Percentiles rank a stretch among this genome's conserved stretches.
Conservation (phyloP, 1,139 yeast species). For the Magnusiomyces paraingens region DNA sequence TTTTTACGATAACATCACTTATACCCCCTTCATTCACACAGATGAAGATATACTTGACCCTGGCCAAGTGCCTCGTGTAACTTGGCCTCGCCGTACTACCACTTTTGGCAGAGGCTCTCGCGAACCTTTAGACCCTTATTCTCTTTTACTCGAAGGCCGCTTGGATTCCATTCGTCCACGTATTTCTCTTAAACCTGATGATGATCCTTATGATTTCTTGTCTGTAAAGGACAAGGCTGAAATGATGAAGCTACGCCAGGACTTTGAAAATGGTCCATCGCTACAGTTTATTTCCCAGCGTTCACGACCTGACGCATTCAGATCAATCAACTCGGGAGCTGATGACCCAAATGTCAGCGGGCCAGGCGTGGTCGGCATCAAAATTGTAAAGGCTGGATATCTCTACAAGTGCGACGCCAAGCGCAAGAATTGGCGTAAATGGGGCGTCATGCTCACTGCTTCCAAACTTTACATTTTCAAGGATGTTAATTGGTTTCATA, state of each 20-base stretch:
- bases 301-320: constrained; percentile 35
- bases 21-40: constrained; percentile 44
- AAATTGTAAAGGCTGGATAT: constrained; percentile 37
- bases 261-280: constrained; percentile 32
- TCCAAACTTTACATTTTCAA: constrained; percentile 39
- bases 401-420: constrained; percentile 35
- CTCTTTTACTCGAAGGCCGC: constrained; percentile 33
- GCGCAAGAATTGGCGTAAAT: constrained; percentile 35
- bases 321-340: constrained; percentile 20
- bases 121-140: constrained; percentile 37
- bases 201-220: constrained; percentile 30
- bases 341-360: constrained; percentile 27
- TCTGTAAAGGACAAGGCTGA: constrained; percentile 25
- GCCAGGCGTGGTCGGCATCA: constrained; percentile 38
- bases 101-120: constrained; percentile 27
- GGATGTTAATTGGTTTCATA: constrained; percentile 36
- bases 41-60: constrained; percentile 29
- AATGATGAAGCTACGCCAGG: constrained; percentile 27
- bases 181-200: constrained; percentile 23
- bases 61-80: constrained; percentile 10
- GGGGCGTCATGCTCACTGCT: constrained; percentile 40
- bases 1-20: constrained; percentile 57
- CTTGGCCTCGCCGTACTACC: constrained; percentile 21
- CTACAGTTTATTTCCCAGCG: constrained; percentile 34
- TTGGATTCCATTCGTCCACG: constrained; percentile 34